Conservation (phyloP, 2,329 filamentous ascomycete species). For the Calonectria pteridis region DNA sequence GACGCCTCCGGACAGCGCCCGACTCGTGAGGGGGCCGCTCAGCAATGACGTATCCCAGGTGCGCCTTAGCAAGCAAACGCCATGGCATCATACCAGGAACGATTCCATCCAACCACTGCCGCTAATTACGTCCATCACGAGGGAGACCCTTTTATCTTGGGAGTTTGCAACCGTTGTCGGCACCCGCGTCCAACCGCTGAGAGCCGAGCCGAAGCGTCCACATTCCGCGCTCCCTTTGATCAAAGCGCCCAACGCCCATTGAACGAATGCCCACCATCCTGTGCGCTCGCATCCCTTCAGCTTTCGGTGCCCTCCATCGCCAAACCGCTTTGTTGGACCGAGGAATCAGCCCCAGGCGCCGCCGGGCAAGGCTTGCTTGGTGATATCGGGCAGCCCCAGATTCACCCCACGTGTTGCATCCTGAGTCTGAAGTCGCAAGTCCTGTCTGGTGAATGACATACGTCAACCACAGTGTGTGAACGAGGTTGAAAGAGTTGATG, state of each 20-base stretch:
- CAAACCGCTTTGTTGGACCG: not conserved
- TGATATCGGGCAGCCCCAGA: not conserved
- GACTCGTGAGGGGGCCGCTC: constrained; percentile 10
- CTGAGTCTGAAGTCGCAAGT: not conserved
- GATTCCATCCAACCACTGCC: not conserved
- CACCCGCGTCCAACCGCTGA: constrained; percentile 39
- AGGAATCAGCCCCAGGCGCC: not conserved
- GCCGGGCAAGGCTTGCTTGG: not conserved
- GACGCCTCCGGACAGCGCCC: constrained; percentile 13
- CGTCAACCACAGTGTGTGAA: not conserved
- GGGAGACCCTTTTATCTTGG: not conserved
- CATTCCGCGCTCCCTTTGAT: constrained; percentile 9
- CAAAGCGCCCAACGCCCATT: not conserved
- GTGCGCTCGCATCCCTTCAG: not conserved
- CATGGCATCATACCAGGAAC: not conserved
- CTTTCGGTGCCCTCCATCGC: not conserved
- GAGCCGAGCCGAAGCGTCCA: constrained; percentile 40
- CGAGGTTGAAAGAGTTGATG: not conserved
- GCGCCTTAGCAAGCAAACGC: not conserved
- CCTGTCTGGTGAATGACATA: not conserved
- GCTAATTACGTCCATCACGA: not conserved
- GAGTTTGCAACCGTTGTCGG: not conserved
- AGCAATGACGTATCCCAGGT: constrained; percentile 9
- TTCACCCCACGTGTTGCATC: constrained; percentile 14
- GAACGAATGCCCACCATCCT: not conserved